Base-by-base conservation (phyloP, 257 asterid genomes). In the Euphrasia confusa region DNA sequence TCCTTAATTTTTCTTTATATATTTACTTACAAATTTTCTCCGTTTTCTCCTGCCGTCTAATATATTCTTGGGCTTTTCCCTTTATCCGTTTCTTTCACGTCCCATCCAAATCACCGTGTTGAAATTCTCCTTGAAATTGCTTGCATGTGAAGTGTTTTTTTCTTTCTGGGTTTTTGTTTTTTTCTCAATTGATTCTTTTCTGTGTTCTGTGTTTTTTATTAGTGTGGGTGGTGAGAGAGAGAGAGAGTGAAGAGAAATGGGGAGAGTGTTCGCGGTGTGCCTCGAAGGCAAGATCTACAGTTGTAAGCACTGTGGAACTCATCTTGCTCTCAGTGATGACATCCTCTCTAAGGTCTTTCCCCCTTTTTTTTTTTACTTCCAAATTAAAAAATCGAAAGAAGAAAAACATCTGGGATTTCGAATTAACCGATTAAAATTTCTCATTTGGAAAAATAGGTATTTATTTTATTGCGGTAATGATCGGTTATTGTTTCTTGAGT, bases 221-320 rank as follows among this genome's bases (percentile, higher is more conserved):
- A 60, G 14, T 66, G 69, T n/a, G 63, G 44, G 64, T 69, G 28
- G 67, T 37, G 49, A 61, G 24, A 55, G 56, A 5, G 67, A 45
- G 49, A 61, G 24, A 55, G 56, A 5, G 67, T 78, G 67, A 87
- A 30, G 21, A 13, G 9, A 57, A 10, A 58, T 88, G 96, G 96
- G 96, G 67, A 78, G 92, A 76, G 77, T 85, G 18, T 89, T 86
- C 80, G 80, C 28, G 74, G 71, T 83, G 64, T 80, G 61, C 58
- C 90, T 89, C 18, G 95, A 89, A 76, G 96, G 96, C 54, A 83
- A 72, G 87, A 80, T 83, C 84, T 89, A 89, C 66, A 77, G 85
- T 69, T 89, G 96, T 83, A 89, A 81, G 82, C 84, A 83, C 80
- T 89, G 96, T 71, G 88, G 79, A 7, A 86, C 96, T 59, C 95